phyloP scores from a whole-genome alignment of 2,329 filamentous ascomycete species.

The Aspergillus terreus region DNA sequence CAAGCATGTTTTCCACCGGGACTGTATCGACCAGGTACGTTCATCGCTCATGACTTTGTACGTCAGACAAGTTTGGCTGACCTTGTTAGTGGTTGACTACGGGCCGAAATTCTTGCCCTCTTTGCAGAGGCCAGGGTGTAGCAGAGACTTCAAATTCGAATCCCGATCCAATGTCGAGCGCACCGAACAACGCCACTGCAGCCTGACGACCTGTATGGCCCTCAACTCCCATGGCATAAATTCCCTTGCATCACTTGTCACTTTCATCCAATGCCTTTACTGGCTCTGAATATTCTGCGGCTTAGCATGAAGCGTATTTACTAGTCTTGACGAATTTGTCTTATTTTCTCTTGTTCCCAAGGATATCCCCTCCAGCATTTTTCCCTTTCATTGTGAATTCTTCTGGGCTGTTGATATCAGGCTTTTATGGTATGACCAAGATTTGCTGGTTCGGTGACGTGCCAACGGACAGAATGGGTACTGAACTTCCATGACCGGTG shows the following conservation, averaged over 20 bases:
- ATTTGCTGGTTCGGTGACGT: background rate
- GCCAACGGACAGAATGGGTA: slow-evolving; percentile 1
- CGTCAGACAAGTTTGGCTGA: slow-evolving; percentile 25
- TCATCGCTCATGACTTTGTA: slow-evolving; percentile 7
- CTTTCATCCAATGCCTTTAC: slow-evolving; percentile 2
- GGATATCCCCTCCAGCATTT: slow-evolving; percentile 29
- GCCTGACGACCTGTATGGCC: slow-evolving; percentile 6
- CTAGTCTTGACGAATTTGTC: slow-evolving; percentile 17
- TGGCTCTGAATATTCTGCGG: slow-evolving; percentile 12
- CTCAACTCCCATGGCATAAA: background rate
- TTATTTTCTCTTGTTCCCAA: slow-evolving; percentile 11
- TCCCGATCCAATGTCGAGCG: slow-evolving; percentile 9
- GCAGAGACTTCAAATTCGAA: slow-evolving; percentile 28
- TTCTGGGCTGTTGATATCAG: slow-evolving; percentile 12
- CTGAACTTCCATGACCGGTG: background rate
- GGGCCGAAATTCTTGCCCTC: slow-evolving; percentile 37
- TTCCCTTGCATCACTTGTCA: slow-evolving; percentile 6
- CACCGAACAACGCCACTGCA: slow-evolving; percentile 12
- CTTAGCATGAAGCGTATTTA: slow-evolving; percentile 33
- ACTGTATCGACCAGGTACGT: slow-evolving; percentile 66
- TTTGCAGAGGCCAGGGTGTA: slow-evolving; percentile 41
- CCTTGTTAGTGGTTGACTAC: slow-evolving; percentile 61
- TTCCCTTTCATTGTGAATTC: slow-evolving; percentile 9
- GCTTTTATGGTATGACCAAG: slow-evolving; percentile 4
- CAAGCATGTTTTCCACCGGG: slow-evolving; percentile 63